These are phyloP conservation scores for Exophiala lecanii-corni DNA, from an alignment of 2,329 filamentous ascomycete genomes.

Conservation along the genomic window DNA sequence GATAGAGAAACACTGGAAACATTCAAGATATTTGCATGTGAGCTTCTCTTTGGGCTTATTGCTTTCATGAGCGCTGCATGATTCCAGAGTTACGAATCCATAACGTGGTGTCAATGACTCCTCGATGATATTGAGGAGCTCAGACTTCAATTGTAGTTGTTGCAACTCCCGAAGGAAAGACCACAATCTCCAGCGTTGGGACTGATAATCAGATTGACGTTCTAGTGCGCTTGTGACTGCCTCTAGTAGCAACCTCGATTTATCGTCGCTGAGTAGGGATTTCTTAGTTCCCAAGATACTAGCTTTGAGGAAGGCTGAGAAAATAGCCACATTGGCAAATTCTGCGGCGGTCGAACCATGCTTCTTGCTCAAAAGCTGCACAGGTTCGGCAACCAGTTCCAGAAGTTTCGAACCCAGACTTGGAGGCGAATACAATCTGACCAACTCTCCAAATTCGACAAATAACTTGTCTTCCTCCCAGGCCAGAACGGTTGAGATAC, in stretches of 20 bases:
- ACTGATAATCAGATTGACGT: slow-evolving; percentile 21
- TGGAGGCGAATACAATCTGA: slow-evolving; percentile 11
- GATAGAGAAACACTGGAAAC: slow-evolving; percentile 15
- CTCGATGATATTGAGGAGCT: not conserved
- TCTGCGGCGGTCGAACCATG: slow-evolving; percentile 16
- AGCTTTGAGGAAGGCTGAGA: slow-evolving; percentile 12
- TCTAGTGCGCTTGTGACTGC: slow-evolving; percentile 10
- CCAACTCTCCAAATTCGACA: slow-evolving; percentile 29
- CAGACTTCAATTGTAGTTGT: not conserved
- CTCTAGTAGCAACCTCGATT: slow-evolving; percentile 4
- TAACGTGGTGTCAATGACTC: not conserved
- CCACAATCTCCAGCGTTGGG: slow-evolving; percentile 24
- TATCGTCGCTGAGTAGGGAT: not conserved
- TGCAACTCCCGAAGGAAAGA: slow-evolving; percentile 13
- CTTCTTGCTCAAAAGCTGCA: slow-evolving; percentile 12
- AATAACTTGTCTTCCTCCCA: slow-evolving; percentile 45
- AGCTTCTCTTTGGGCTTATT: not conserved
- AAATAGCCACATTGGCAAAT: slow-evolving; percentile 19
- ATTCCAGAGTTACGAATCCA: slow-evolving; percentile 11
- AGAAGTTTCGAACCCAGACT: slow-evolving; percentile 15
- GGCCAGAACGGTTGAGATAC: slow-evolving; percentile 29
- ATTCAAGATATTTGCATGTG: slow-evolving; percentile 12
- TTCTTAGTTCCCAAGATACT: not conserved
- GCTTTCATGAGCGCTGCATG: not conserved
- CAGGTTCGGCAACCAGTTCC: slow-evolving; percentile 7